Conservation (phyloP, 768 basidiomycete genomes). For the Suillus decipiens region DNA sequence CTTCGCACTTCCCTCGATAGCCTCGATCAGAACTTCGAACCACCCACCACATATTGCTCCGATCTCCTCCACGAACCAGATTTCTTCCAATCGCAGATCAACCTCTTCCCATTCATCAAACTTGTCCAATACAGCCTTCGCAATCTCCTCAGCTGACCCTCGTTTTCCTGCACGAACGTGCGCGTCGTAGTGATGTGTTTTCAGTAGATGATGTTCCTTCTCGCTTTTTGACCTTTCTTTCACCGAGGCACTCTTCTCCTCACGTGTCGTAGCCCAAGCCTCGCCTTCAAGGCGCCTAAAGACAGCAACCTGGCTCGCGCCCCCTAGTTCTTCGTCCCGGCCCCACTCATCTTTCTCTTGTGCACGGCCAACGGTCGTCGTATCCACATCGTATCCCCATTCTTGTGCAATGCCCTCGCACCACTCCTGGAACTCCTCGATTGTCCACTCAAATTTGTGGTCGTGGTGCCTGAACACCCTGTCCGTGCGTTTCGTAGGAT, state of each 20-base stretch:
- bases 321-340: constrained; percentile 63
- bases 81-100: constrained; percentile 43
- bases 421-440: constrained; percentile 68
- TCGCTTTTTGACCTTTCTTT: constrained; percentile 8
- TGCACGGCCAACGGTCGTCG: constrained; percentile 60
- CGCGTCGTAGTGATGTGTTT: constrained; percentile 49
- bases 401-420: constrained; percentile 54
- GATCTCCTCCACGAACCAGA: constrained; percentile 49
- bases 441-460: constrained; percentile 91
- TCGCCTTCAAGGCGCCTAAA: constrained; percentile 53
- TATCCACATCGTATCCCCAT: constrained; percentile 74
- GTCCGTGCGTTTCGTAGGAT: constrained; percentile 75
- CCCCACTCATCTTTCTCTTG: constrained; percentile 68
- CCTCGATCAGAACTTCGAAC: constrained; percentile 29
- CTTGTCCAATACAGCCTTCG: constrained; percentile 44
- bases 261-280: constrained; percentile 28
- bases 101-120: constrained; percentile 57
- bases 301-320: constrained; percentile 66
- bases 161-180: constrained; percentile 51
- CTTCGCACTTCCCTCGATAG: constrained; percentile 23
- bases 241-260: constrained; percentile 31
- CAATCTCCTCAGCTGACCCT: constrained; percentile 47
- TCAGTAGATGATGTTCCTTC: constrained; percentile 47
- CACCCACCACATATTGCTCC: constrained; percentile 36
- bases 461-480: constrained; percentile 80